Percentiles rank a stretch among this genome's conserved stretches.
Conservation (phyloP, 192 early-diverging fungal species). For the Backusella sp. region DNA sequence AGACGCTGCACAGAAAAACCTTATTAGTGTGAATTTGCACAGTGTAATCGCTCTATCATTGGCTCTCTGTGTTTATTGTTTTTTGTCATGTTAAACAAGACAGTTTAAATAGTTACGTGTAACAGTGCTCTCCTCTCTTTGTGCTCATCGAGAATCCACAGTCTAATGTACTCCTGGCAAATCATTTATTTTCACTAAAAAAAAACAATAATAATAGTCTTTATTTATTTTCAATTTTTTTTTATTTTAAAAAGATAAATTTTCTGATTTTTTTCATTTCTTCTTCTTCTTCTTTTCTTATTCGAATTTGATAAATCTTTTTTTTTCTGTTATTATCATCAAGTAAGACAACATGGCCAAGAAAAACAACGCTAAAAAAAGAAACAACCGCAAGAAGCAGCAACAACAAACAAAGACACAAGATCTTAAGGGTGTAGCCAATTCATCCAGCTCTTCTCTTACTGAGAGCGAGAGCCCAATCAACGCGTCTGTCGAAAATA, state of each 20-base stretch:
- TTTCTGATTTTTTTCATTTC: not conserved
- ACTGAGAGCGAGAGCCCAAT: not conserved
- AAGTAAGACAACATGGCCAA: not conserved
- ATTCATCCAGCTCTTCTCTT: constrained; percentile 4
- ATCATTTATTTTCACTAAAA: constrained; percentile 5
- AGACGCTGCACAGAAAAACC: not conserved
- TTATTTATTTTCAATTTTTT: not conserved
- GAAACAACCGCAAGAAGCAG: not conserved
- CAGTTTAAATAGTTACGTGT: constrained; percentile 5
- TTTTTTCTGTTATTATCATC: not conserved
- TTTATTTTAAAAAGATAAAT: not conserved
- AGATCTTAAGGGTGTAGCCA: not conserved
- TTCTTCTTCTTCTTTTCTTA: not conserved
- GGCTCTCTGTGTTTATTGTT: constrained; percentile 7
- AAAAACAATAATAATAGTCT: not conserved
- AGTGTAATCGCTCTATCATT: not conserved
- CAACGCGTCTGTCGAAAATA: not conserved
- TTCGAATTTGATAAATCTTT: not conserved
- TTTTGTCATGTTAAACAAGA: constrained; percentile 7
- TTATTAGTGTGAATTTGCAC: not conserved
- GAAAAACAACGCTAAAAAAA: constrained; percentile 6
- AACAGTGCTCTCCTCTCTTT: not conserved
- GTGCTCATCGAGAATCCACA: not conserved
- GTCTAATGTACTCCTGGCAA: constrained; percentile 8
- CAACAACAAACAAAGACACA: constrained; percentile 1